Evolutionary conservation across 495 filamentous ascomycete species (phyloP).

Genomic region (Elasticomyces elasticus): DNA sequence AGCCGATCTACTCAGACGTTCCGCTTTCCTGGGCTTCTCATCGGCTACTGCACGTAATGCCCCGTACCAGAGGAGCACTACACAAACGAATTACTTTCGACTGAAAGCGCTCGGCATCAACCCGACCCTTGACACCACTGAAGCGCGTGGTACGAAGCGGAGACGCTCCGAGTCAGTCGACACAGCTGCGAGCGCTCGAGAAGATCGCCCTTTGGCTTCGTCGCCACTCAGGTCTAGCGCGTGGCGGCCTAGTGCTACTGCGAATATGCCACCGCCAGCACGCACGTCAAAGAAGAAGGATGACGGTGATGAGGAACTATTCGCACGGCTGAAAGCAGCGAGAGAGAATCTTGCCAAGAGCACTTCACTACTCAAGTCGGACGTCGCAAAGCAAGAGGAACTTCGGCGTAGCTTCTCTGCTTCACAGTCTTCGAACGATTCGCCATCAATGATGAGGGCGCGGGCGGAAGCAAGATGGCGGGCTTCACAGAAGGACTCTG

Average conservation of each 20-base stretch:
- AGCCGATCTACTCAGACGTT: constrained; percentile 15
- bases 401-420: neutral
- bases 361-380: constrained; percentile 1
- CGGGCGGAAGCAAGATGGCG: constrained; percentile 14
- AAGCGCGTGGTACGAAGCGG: neutral
- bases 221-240: neutral
- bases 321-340: constrained; percentile 23
- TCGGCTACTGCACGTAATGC: neutral
- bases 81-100: constrained; percentile 36
- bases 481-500: neutral
- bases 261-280: constrained; percentile 2
- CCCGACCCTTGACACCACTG: constrained; percentile 8
- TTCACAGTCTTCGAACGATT: constrained; percentile 14
- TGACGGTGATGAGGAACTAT: constrained; percentile 27
- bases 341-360: constrained; percentile 18
- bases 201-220: neutral
- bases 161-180: neutral
- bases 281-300: constrained; percentile 1
- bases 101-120: constrained; percentile 37
- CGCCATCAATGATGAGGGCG: constrained; percentile 16
- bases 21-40: constrained; percentile 16
- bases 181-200: neutral
- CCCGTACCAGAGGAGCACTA: constrained; percentile 23
- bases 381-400: constrained; percentile 5
- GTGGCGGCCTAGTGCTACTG: neutral